These are phyloP conservation scores for Isabelozyma gotoi DNA, from an alignment of 805 yeast genomes.

Conservation along the genomic window DNA sequence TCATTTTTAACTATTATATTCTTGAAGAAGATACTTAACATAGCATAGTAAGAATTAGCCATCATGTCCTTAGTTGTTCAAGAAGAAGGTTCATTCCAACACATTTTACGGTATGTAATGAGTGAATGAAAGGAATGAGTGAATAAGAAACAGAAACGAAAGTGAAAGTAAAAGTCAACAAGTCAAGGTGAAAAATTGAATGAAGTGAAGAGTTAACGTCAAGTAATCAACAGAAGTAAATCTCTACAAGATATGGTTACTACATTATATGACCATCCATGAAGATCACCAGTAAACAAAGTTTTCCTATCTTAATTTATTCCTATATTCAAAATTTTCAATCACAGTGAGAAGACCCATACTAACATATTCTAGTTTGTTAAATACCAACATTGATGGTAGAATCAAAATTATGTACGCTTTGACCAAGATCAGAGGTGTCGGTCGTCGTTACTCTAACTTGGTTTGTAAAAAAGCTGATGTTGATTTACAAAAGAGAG, in stretches of 20 bases:
- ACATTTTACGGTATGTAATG: conserved; percentile 96
- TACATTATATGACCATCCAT: no score
- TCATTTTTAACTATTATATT: neutral
- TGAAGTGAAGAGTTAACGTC: neutral
- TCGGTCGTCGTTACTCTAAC: conserved; percentile 99
- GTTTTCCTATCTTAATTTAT: no score
- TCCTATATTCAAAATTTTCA: no score
- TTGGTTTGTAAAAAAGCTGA: conserved; percentile 99
- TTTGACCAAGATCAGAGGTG: conserved; percentile 99
- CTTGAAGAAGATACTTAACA: conserved; percentile 2
- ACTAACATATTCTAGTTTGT: conserved; percentile 65
- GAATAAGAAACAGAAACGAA: neutral
- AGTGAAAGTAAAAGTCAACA: neutral
- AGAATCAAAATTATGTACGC: conserved; percentile 99
- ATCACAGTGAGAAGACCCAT: no score
- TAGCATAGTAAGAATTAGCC: conserved; percentile 18
- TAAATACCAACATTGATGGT: conserved; percentile 99
- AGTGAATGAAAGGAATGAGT: conserved; percentile 1
- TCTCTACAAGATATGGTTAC: no score
- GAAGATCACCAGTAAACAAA: no score
- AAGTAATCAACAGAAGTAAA: no score
- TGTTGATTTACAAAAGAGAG: conserved; percentile 97
- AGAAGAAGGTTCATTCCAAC: conserved; percentile 99
- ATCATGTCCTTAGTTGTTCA: conserved; percentile 96
- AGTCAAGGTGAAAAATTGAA: neutral